phyloP scores from a whole-genome alignment of 805 yeast species.

The Nakazawaea ambrosiae region DNA sequence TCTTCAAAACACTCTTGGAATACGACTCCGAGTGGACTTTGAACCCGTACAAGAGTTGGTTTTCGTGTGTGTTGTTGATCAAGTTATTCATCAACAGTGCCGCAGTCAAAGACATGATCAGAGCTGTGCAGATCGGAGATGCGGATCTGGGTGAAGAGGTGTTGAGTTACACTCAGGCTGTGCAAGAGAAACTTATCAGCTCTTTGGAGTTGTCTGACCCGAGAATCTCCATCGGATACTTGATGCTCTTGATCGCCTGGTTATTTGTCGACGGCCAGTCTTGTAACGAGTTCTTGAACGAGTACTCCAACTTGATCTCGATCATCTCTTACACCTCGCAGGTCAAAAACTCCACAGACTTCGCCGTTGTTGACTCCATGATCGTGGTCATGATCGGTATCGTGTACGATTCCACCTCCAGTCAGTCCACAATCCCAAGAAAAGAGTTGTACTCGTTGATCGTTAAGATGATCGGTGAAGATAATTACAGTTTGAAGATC shows the following conservation, averaged over 20 bases:
- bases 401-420: slow-evolving; percentile 67
- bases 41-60: slow-evolving; percentile 87
- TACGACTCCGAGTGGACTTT: slow-evolving; percentile 65
- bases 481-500: slow-evolving; percentile 67
- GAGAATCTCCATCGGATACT: slow-evolving; percentile 69
- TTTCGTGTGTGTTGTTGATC: slow-evolving; percentile 61
- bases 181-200: slow-evolving; percentile 66
- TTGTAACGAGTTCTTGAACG: slow-evolving; percentile 67
- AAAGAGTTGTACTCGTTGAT: slow-evolving; percentile 53
- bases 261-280: slow-evolving; percentile 70
- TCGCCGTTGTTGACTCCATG: slow-evolving; percentile 63
- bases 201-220: slow-evolving; percentile 58
- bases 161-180: slow-evolving; percentile 62
- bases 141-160: slow-evolving; percentile 62
- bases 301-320: slow-evolving; percentile 58
- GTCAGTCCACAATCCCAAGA: slow-evolving; percentile 57
- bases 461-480: slow-evolving; percentile 70
- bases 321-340: slow-evolving; percentile 59
- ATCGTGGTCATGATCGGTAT: slow-evolving; percentile 66
- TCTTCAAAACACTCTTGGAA: slow-evolving; percentile 66
- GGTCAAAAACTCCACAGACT: slow-evolving; percentile 37
- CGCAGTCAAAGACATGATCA: slow-evolving; percentile 40
- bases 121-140: slow-evolving; percentile 50
- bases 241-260: slow-evolving; percentile 71
- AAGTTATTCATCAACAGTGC: slow-evolving; percentile 51